These are phyloP conservation scores for Fusarium compactum DNA, from an alignment of 2,329 filamentous ascomycete species.

Conservation along the genomic window DNA sequence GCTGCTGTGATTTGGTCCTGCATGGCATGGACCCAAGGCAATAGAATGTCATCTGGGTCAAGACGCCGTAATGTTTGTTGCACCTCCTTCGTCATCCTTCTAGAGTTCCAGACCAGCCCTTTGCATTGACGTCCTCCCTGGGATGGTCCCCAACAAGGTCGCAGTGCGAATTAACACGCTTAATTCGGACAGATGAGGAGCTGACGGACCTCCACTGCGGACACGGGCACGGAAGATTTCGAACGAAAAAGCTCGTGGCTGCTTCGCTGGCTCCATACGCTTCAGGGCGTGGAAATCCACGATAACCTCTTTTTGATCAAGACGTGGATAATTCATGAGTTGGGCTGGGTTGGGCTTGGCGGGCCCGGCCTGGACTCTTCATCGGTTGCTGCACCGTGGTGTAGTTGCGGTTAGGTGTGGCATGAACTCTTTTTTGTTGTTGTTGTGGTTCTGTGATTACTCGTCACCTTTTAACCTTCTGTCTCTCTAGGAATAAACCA, in stretches of 20 bases:
- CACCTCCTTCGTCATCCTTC: conserved; percentile 36
- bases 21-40: conserved; percentile 32
- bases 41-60: conserved; percentile 26
- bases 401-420: conserved; percentile 19
- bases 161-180: conserved; percentile 23
- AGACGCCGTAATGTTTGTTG: conserved; percentile 18
- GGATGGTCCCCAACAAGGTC: conserved; percentile 28
- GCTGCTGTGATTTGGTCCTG: conserved; percentile 32
- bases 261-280: conserved; percentile 40
- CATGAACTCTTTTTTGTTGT: conserved; percentile 30
- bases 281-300: conserved; percentile 17
- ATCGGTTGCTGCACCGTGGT: not conserved
- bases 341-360: not conserved
- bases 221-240: conserved; percentile 12
- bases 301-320: conserved; percentile 19
- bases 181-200: conserved; percentile 18
- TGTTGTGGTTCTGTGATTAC: not conserved
- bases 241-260: conserved; percentile 17
- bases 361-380: not conserved
- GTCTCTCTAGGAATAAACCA: not conserved
- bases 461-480: conserved; percentile 25
- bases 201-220: conserved; percentile 20
- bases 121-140: conserved; percentile 28
- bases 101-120: conserved; percentile 27
- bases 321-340: conserved; percentile 17